A percentile compares a stretch with the other conserved stretches of the same genome.
phyloP scores from a whole-genome alignment of 2,329 filamentous ascomycete genomes.

The Cordyceps militaris region DNA sequence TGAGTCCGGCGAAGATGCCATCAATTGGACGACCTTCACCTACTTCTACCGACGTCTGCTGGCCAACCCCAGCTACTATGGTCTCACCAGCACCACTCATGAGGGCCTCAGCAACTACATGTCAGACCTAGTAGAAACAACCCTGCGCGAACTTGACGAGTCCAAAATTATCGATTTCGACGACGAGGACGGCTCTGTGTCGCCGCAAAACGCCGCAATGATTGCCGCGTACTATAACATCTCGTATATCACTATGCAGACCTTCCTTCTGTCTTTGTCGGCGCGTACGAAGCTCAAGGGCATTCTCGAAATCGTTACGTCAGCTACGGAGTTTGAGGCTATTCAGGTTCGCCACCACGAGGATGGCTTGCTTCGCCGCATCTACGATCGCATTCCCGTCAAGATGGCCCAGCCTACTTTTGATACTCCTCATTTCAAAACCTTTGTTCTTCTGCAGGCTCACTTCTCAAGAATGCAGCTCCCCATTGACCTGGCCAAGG shows the following conservation, averaged over 20 bases:
- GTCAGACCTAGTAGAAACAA: slow-evolving; percentile 90
- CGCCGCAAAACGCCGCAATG: slow-evolving; percentile 92
- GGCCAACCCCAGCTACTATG: slow-evolving; percentile 95
- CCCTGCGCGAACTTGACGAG: slow-evolving; percentile 81
- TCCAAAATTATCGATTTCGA: slow-evolving; percentile 95
- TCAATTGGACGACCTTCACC: slow-evolving; percentile 97
- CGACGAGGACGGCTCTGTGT: slow-evolving; percentile 83
- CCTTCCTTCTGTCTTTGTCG: slow-evolving; percentile 84
- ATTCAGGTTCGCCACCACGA: slow-evolving; percentile 94
- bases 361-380: slow-evolving; percentile 75
- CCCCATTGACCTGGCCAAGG: slow-evolving; percentile 89
- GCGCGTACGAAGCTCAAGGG: slow-evolving; percentile 91
- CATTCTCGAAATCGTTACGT: slow-evolving; percentile 93
- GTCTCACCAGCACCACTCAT: slow-evolving; percentile 77
- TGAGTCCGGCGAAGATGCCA: slow-evolving; percentile 88
- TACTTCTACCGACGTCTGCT: slow-evolving; percentile 95
- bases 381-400: slow-evolving; percentile 90
- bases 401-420: slow-evolving; percentile 85
- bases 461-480: slow-evolving; percentile 97
- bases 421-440: slow-evolving; percentile 97
- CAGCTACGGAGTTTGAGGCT: slow-evolving; percentile 90
- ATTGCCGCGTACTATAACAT: slow-evolving; percentile 99
- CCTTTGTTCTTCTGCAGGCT: slow-evolving; percentile 92
- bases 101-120: slow-evolving; percentile 91
- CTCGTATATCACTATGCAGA: slow-evolving; percentile 99